Percentiles rank a stretch among this genome's conserved stretches.
phyloP scores from a whole-genome alignment of 1,284 basidiomycete species.

The Mycosarcoma mackinlayi region DNA sequence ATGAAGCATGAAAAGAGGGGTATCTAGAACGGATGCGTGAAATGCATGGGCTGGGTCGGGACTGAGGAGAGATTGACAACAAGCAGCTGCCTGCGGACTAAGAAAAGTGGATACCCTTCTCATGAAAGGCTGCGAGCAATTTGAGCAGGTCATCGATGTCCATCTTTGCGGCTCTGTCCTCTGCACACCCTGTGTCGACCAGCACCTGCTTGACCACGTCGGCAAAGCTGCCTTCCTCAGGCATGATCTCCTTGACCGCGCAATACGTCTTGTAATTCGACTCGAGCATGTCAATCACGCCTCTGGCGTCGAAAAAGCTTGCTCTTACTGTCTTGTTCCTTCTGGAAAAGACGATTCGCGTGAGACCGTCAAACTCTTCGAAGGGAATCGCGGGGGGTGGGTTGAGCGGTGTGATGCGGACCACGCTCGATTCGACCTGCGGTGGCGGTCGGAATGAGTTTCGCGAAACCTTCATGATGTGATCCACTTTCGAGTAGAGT shows the following conservation, averaged over 20 bases:
- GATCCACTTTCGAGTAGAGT: constrained; percentile 92
- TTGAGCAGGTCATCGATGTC: constrained; percentile 84
- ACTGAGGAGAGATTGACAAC: not conserved
- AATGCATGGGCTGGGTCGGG: not conserved
- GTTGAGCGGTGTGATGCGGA: constrained; percentile 89
- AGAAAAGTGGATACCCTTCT: constrained; percentile 83
- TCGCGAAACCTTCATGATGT: constrained; percentile 94
- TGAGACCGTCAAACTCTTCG: constrained; percentile 96
- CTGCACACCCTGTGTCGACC: constrained; percentile 75
- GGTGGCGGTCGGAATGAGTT: constrained; percentile 98
- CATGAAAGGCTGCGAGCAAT: constrained; percentile 81
- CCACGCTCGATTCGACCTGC: constrained; percentile 90
- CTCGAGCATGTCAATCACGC: constrained; percentile 93
- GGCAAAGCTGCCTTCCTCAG: constrained; percentile 46
- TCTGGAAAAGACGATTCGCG: constrained; percentile 86
- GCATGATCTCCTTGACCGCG: constrained; percentile 73
- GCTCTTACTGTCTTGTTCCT: constrained; percentile 91
- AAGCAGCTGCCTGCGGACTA: constrained; percentile 66
- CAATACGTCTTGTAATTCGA: constrained; percentile 95
- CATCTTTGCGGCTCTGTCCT: constrained; percentile 83
- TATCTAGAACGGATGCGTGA: constrained; percentile 10
- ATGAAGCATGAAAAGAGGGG: not conserved
- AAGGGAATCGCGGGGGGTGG: constrained; percentile 95
- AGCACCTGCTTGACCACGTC: constrained; percentile 81
- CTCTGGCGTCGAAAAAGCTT: constrained; percentile 84